Percentiles rank a stretch among this genome's conserved stretches.
phyloP scores from a whole-genome alignment of 179 eudicot species.

The Corrigiola litoralis region DNA sequence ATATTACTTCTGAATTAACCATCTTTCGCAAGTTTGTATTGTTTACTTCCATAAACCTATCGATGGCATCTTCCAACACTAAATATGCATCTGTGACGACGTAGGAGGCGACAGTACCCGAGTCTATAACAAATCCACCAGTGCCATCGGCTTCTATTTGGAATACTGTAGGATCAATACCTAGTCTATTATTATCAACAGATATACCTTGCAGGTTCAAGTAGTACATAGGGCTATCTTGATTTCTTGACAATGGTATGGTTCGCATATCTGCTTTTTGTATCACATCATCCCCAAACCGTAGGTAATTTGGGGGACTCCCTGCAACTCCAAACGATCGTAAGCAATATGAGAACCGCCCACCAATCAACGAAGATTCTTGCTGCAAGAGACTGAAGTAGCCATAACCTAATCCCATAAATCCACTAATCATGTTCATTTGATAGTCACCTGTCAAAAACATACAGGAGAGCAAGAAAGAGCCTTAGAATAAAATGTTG shows the following conservation, averaged over 20 bases:
- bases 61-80: not conserved
- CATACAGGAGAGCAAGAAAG: not conserved
- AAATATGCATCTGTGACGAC: not conserved
- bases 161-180: not conserved
- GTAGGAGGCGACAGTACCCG: not conserved
- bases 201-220: not conserved
- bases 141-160: not conserved
- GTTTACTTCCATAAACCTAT: not conserved
- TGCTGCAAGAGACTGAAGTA: not conserved
- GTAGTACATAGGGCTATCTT: not conserved
- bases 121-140: not conserved
- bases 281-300: not conserved
- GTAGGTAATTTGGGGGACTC: too few relatives aligned
- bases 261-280: not conserved
- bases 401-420: not conserved
- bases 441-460: not conserved
- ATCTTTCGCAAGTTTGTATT: not conserved
- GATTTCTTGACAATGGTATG: not conserved
- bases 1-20: not conserved
- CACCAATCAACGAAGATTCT: not conserved
- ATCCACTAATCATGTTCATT: not conserved
- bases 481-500: too few relatives aligned
- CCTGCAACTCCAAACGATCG: not conserved
- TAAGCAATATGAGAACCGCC: slow-evolving; percentile 3
- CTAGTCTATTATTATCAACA: not conserved